Evolutionary conservation across 1,284 basidiomycete species (phyloP).

Genomic region (Uromyces viciae-fabae): DNA sequence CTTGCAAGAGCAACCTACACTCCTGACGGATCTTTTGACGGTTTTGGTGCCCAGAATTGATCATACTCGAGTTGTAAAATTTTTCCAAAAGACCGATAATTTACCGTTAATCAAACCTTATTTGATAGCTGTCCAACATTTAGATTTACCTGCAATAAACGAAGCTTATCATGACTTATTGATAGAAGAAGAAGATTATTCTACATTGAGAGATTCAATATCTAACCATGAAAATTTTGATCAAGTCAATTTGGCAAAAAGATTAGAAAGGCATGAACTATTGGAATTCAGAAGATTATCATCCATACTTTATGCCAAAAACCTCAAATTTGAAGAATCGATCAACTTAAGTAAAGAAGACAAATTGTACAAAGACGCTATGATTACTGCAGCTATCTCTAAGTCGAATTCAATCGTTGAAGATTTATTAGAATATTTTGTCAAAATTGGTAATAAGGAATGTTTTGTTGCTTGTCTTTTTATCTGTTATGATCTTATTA

Average conservation of each 20-base stretch:
- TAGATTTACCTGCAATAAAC: conserved; percentile 87
- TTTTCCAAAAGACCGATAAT: conserved; percentile 79
- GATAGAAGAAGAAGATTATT: conserved; percentile 98
- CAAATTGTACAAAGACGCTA: conserved; percentile 92
- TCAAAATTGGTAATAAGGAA: conserved; percentile 93
- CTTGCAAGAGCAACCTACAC: conserved; percentile 84
- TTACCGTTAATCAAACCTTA: conserved; percentile 92
- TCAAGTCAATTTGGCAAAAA: conserved; percentile 77
- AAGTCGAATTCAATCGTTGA: conserved; percentile 78
- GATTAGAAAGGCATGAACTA: conserved; percentile 83
- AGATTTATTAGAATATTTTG: conserved; percentile 73
- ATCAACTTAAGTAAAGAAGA: conserved; percentile 91
- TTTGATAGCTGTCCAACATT: conserved; percentile 91
- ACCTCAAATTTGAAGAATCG: conserved; percentile 87
- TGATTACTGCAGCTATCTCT: conserved; percentile 85
- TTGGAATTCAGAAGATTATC: conserved; percentile 93
- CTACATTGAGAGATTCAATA: conserved; percentile 89
- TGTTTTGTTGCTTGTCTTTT: conserved; percentile 81
- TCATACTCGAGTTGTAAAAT: conserved; percentile 87
- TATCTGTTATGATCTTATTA: conserved; percentile 74
- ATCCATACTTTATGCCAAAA: conserved; percentile 92
- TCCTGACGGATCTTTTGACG: conserved; percentile 87
- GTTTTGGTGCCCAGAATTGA: conserved; percentile 90
- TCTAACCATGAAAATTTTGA: conserved; percentile 99
- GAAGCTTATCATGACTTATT: conserved; percentile 94